Evolutionary conservation across 768 basidiomycete genomes (phyloP), one percentile per base, ranked within the genome.

Genomic region (Inosperma sp.): DNA sequence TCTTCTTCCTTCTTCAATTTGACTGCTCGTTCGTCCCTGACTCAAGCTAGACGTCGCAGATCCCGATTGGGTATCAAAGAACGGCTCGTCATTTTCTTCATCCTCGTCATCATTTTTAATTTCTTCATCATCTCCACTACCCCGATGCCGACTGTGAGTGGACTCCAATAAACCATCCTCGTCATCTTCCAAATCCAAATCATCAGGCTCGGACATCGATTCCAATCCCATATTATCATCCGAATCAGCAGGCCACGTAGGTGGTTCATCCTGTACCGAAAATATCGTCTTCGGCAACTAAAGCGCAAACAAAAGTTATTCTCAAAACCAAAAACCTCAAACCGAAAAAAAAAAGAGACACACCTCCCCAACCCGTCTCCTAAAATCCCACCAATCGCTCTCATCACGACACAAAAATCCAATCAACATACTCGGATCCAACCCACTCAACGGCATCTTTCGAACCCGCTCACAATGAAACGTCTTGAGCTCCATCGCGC

Each of bases 361-460:
- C 45, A 95, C 93, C 68, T 88, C 84, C 2, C 71, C 74, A 29
- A 91, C 83, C 44, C 91, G 73, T 51, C 67, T 71, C 55, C 82
- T 76, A 49, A 97, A 79, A 68, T 97, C 92, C 13, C 75, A 65
- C 88, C 92, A 98, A 48, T 98, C 95, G 14, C 63, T 72, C 68
- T 91, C 86, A 61, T 89, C 82, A 59, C 79, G 80, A 64, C 86
- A 85, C 57, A 97, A 62, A 64, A 99, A 98, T 9, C 94, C 94
- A 52, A 98, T 78, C 6, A 99, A 72, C 96, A 99, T 97, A 59
- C 93, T 96, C 19, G 95, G 96, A 65, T 98, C 96, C 48, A 99
- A 71, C 23, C 86, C 88, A 33, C 82, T 81, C 29, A 98, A 68
- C 0, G 86, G 86, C 89, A 98, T 95, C 80, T 95, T 97, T 63